Conservation (phyloP, 495 filamentous ascomycete genomes). For the Parathielavia hyrcaniae region DNA sequence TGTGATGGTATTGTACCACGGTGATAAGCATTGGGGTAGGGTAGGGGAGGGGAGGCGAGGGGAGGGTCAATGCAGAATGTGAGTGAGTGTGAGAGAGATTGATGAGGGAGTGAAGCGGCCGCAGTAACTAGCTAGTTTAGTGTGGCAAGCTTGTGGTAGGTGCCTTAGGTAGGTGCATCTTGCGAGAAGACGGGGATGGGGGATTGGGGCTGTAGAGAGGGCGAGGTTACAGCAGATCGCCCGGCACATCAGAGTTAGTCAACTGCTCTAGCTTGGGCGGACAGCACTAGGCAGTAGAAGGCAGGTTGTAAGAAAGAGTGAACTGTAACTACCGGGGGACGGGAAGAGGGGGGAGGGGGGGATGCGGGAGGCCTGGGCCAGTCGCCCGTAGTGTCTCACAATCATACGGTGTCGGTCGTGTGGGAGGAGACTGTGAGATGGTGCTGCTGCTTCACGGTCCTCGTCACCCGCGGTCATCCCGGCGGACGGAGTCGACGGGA, state of each 20-base stretch:
- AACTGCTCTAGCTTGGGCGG: neutral
- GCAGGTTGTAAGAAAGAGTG: neutral
- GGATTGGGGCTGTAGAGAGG: too few relatives aligned
- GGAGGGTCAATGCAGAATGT: too few relatives aligned
- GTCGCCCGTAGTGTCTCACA: constrained; percentile 11
- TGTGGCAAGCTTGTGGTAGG: neutral
- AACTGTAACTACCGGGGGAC: too few relatives aligned
- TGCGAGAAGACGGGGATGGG: neutral
- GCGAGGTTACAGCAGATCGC: constrained; percentile 5
- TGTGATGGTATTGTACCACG: constrained; percentile 1
- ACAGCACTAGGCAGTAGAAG: neutral
- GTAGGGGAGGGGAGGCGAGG: too few relatives aligned
- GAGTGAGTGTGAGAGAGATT: neutral
- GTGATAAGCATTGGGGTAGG: neutral
- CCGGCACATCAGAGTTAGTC: neutral
- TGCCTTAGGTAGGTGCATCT: too few relatives aligned
- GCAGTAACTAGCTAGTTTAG: too few relatives aligned
- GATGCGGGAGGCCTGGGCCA: neutral
- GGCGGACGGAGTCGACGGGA: neutral
- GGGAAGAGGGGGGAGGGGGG: too few relatives aligned
- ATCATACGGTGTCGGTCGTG: constrained; percentile 6
- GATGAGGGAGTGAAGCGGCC: neutral
- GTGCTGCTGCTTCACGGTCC: neutral
- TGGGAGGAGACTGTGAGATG: neutral
- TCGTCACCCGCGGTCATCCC: neutral